Percentiles rank a stretch among this genome's conserved stretches.
These are phyloP conservation scores for Pythium rhizo-oryzae DNA, from an alignment of 352 stramenopile genomes.

Conservation along the genomic window DNA sequence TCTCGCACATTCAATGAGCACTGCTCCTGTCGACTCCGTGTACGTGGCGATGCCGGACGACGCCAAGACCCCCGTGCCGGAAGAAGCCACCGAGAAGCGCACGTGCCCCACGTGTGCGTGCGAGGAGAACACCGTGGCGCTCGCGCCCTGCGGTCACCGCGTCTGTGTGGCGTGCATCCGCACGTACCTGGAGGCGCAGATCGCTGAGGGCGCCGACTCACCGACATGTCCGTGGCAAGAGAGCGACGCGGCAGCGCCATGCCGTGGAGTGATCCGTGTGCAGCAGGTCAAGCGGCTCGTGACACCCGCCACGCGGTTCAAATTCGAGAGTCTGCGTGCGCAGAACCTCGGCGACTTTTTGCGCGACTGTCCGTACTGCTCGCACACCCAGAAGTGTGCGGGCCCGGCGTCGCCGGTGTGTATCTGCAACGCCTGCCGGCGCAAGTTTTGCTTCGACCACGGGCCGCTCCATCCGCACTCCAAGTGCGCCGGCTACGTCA, in stretches of 20 bases:
- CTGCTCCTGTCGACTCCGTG: too few relatives aligned
- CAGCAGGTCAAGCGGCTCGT: too few relatives aligned
- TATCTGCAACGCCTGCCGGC: not conserved
- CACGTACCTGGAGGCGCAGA: conserved; percentile 62
- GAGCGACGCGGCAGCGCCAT: too few relatives aligned
- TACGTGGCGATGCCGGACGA: too few relatives aligned
- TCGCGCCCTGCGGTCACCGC: too few relatives aligned
- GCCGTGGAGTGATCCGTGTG: too few relatives aligned
- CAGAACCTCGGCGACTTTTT: not conserved
- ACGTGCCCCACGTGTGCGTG: too few relatives aligned
- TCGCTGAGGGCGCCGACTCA: conserved; percentile 38
- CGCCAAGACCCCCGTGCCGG: too few relatives aligned
- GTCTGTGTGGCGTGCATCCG: conserved; percentile 52
- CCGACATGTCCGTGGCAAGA: conserved; percentile 53
- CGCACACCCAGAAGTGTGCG: not conserved
- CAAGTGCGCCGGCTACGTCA: too few relatives aligned
- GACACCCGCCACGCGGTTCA: not conserved
- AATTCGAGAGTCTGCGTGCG: not conserved
- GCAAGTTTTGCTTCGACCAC: conserved; percentile 4
- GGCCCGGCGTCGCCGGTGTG: not conserved
- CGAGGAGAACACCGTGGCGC: too few relatives aligned
- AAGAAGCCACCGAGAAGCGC: too few relatives aligned
- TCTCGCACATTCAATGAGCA: too few relatives aligned
- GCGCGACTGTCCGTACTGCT: conserved; percentile 17
- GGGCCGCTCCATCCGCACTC: not conserved